Evolutionary conservation across 1,139 yeast genomes (phyloP), one percentile per base, ranked within the genome.

Genomic region (Candida labiduridarum): DNA sequence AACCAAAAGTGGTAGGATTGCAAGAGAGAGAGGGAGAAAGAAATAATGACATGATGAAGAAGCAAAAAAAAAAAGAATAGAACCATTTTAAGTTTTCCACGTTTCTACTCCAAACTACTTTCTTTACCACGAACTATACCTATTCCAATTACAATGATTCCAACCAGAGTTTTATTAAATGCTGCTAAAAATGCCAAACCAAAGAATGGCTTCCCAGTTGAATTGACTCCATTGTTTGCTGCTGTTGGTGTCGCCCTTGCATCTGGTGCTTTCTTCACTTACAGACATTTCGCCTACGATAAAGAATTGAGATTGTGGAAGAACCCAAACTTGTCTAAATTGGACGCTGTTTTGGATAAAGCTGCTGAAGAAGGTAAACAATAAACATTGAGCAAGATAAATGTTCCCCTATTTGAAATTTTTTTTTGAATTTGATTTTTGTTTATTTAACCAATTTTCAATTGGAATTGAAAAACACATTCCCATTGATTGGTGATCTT

Each of bases 221-320:
- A 87, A 74, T 76, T 87, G 78, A 84, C 87, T 67, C 95, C 95
- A 68, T 80, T 87, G 68, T 76, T 76, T 54, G 78, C 76, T 75
- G 79, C 79, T 47, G 69, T 71, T 39, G 88, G 85, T 62, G 84
- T 85, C 52, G 94, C 94, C 45, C 63, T 83, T 62, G 66, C 69
- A 54, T 87, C 94, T 31, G 91, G 86, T 55, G 59, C 72, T 57
- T 87, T 70, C 75, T 87, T 87, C 80, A 76, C 89, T 48, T 82
- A 83, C 75, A 87, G 85, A 78, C 89, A 87, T 69, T 74, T 87
- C 59, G 78, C 83, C 52, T 74, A 81, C 63, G 94, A 87, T 69
- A 72, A 69, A 54, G 78, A 86, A 59, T 79, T 87, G 68, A 85
- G 90, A 77, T 76, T 87, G 60, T 80, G 87, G 76, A 82, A 84